Percentiles rank a stretch among this genome's conserved stretches.
Conservation (phyloP, 305 asterid genomes). For the Petunia hybrid region DNA sequence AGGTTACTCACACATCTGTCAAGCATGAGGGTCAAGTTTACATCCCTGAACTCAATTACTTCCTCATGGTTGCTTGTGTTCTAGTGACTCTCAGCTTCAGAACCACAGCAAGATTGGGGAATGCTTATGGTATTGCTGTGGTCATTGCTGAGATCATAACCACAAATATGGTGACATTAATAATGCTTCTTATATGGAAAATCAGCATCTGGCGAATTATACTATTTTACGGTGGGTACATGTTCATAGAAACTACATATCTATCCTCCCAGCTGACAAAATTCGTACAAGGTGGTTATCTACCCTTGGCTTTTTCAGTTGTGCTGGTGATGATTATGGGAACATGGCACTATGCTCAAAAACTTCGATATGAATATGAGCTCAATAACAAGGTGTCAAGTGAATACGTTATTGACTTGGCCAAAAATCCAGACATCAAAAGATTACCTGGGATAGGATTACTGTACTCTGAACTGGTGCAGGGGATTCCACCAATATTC, state of each 20-base stretch:
- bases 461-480: constrained; percentile 75
- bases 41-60: constrained; percentile 74
- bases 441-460: constrained; percentile 74
- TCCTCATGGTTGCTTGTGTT: constrained; percentile 78
- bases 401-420: constrained; percentile 50
- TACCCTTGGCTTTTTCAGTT: constrained; percentile 61
- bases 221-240: constrained; percentile 51
- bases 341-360: constrained; percentile 75
- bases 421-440: constrained; percentile 39
- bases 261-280: constrained; percentile 71
- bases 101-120: constrained; percentile 62
- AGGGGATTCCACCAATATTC: constrained; percentile 81
- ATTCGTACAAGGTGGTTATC: constrained; percentile 74
- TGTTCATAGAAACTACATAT: constrained; percentile 54
- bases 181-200: constrained; percentile 78
- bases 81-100: constrained; percentile 58
- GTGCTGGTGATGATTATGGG: constrained; percentile 67
- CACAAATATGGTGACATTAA: constrained; percentile 59
- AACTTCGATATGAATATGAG: constrained; percentile 65
- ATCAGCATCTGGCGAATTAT: constrained; percentile 63
- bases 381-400: constrained; percentile 70
- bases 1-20: constrained; percentile 74
- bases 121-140: constrained; percentile 87
- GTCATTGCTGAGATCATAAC: constrained; percentile 78
- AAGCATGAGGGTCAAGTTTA: constrained; percentile 83